These are phyloP conservation scores for Ophiostoma angusticollis DNA, from an alignment of 2,329 filamentous ascomycete species.

Conservation along the genomic window DNA sequence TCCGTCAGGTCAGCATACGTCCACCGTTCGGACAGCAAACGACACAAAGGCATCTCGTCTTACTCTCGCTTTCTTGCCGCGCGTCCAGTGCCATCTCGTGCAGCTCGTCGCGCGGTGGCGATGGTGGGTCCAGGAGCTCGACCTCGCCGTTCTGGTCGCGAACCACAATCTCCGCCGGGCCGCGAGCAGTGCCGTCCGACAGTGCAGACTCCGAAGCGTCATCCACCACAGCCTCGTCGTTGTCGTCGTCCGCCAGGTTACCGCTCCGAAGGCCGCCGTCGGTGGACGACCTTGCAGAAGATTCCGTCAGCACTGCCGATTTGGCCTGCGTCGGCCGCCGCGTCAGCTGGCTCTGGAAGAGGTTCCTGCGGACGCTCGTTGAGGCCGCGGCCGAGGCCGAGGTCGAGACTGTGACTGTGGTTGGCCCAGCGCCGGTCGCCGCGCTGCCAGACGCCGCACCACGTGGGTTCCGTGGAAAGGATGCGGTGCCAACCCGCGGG, in stretches of 20 bases:
- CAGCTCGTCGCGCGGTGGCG: slow-evolving; percentile 39
- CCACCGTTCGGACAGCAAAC: no score
- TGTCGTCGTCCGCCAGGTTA: slow-evolving; percentile 13
- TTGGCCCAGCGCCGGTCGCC: not conserved
- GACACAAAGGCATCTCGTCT: slow-evolving; percentile 12
- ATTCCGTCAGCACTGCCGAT: slow-evolving; percentile 30
- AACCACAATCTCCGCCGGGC: slow-evolving; percentile 41
- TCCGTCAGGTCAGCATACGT: not conserved
- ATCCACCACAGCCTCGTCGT: slow-evolving; percentile 24
- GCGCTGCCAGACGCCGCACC: not conserved
- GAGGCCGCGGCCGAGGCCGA: slow-evolving; percentile 7
- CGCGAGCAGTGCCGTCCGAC: not conserved
- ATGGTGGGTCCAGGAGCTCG: slow-evolving; percentile 44
- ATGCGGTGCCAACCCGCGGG: slow-evolving; percentile 2
- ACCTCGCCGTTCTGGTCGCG: slow-evolving; percentile 51
- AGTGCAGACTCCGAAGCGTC: not conserved
- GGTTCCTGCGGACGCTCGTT: slow-evolving; percentile 36
- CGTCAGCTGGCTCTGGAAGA: slow-evolving; percentile 47
- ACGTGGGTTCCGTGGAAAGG: slow-evolving; percentile 3
- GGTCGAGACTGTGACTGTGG: not conserved
- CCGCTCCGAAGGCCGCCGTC: not conserved
- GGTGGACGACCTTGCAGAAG: slow-evolving; percentile 34
- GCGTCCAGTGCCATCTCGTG: slow-evolving; percentile 45
- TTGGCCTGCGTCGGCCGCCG: slow-evolving; percentile 38
- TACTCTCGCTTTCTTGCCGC: slow-evolving; percentile 43